phyloP scores from a whole-genome alignment of 1,139 yeast species.

The Hansenula sp. region DNA sequence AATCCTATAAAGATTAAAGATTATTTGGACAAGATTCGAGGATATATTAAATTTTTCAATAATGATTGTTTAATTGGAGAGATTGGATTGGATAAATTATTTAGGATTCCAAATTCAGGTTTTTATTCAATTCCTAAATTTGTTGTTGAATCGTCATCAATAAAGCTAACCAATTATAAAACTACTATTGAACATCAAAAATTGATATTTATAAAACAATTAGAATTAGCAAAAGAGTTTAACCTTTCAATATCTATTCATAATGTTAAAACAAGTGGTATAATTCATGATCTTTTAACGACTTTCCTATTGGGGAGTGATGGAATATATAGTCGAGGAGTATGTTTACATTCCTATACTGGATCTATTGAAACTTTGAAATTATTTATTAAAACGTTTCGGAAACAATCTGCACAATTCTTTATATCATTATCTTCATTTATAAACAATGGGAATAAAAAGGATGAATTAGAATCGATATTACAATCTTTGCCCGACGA shows the following conservation, averaged over 20 bases:
- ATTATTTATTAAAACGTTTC: conserved; percentile 41
- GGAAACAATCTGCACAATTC: conserved; percentile 20
- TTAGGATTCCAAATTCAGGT: conserved; percentile 63
- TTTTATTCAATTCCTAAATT: conserved; percentile 36
- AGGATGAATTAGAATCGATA: conserved; percentile 28
- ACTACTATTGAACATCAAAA: conserved; percentile 67
- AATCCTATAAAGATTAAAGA: conserved; percentile 46
- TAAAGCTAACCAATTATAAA: conserved; percentile 36
- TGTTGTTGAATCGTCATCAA: conserved; percentile 6
- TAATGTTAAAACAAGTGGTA: conserved; percentile 76
- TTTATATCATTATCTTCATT: conserved; percentile 60
- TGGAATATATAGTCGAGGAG: conserved; percentile 7
- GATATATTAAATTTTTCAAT: not conserved
- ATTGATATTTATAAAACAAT: conserved; percentile 43
- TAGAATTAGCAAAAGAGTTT: conserved; percentile 48
- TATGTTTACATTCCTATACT: conserved; percentile 81
- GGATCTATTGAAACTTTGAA: conserved; percentile 64
- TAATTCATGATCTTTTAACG: conserved; percentile 43
- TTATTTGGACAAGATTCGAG: conserved; percentile 30
- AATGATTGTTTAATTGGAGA: conserved; percentile 62
- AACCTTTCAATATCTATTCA: conserved; percentile 68
- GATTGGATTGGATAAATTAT: conserved; percentile 78
- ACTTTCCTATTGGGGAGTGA: conserved; percentile 16
- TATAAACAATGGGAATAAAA: conserved; percentile 40
- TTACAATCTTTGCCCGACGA: conserved; percentile 31